Evolutionary conservation across 2,329 filamentous ascomycete genomes (phyloP).

Genomic region (Botryotinia convoluta): DNA sequence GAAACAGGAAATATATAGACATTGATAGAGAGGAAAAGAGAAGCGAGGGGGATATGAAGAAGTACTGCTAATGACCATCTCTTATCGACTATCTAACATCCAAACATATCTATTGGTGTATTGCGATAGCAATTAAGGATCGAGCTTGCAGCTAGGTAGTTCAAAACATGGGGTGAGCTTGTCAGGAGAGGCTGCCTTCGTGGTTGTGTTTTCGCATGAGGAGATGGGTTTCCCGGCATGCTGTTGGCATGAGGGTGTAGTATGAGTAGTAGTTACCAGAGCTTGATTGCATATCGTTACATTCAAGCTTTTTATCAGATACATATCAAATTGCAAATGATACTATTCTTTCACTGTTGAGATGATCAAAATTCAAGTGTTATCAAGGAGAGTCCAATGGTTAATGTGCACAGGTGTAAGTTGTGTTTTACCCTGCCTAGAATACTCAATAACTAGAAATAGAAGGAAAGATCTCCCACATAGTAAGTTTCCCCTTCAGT

Average conservation of each 20-base stretch:
- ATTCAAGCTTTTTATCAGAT: rapidly evolving
- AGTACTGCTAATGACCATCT: too few species aligned
- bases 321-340: too few species aligned
- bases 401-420: too few species aligned
- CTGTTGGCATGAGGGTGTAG: neutral
- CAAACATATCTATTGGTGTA: neutral
- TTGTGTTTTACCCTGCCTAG: neutral
- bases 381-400: too few species aligned
- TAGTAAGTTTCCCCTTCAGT: neutral
- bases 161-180: neutral
- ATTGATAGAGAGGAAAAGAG: too few species aligned
- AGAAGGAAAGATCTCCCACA: too few species aligned
- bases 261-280: neutral
- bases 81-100: neutral
- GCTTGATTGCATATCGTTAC: neutral
- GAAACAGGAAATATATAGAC: too few species aligned
- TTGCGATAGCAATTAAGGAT: neutral
- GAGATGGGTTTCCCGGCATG: neutral
- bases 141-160: neutral
- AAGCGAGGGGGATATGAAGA: too few species aligned
- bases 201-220: neutral
- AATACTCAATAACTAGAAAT: neutral
- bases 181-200: neutral
- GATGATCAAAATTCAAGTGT: too few species aligned
- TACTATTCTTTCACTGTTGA: neutral